Evolutionary conservation across 306 rosid genomes (phyloP), one percentile per base, ranked within the genome.

Genomic region (Quercus agrifolia): DNA sequence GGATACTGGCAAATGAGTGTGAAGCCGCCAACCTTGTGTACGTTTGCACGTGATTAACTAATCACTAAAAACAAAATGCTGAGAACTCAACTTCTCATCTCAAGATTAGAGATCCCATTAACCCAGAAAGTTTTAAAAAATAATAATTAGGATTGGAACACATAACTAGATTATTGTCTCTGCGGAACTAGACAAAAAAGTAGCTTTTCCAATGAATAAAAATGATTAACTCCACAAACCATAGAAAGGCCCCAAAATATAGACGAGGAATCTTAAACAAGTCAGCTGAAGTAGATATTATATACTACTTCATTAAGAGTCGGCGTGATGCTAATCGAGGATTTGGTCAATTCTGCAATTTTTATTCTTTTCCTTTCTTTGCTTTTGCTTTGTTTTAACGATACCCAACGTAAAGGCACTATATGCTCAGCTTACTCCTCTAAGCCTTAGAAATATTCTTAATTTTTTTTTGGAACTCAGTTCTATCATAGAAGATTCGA

Each of bases 151-250:
- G 66, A 21, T 83, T 57, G 77, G 72, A 75, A 80, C 87, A 71
- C 85, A 77, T 51, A 51, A 76, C 77, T 59, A 78, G 63, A 21
- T 9, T 58, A 19, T 66, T 89, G 93, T 91, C 89, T 73, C 91
- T 86, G 79, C 35, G 74, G 97, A 92, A 92, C 91, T 87, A 83
- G 94, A 88, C 97, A 88, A 21, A 1, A 79, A 56, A 76, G 76
- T 59, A 49, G 70, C 86, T 58, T 89, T 88, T 83, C 86, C 89
- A 70, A 87, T 84, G 67, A 73, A 28, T 20, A n/a, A 8, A 82
- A 85, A 90, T 92, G 81, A 92, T 92, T 80, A 41, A 41, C 81
- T 86, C 94, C 94, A 92, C 92, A 68, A 83, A 52, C 63, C 70
- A 56, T 8, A 33, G 58, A 27, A 20, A 12, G 21, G 5, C 51